These are phyloP conservation scores for Nasturtium officinale DNA, from an alignment of 345 rosid genomes.

Conservation along the genomic window DNA sequence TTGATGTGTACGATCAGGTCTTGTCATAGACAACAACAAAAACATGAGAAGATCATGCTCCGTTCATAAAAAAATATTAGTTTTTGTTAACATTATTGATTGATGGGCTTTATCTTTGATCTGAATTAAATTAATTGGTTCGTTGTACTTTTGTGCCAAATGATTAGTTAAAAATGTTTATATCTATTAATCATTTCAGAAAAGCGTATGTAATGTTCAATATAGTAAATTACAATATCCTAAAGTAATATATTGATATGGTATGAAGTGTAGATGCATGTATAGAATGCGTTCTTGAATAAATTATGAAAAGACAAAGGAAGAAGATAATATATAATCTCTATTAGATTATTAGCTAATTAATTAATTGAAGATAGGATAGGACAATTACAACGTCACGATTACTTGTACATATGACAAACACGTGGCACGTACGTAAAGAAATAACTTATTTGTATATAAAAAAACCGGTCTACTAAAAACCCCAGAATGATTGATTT, in stretches of 20 bases:
- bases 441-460: neutral
- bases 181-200: neutral
- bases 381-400: conserved; percentile 23
- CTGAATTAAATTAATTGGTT: conserved; percentile 10
- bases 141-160: conserved; percentile 34
- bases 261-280: conserved; percentile 39
- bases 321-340: conserved; percentile 32
- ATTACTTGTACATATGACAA: neutral
- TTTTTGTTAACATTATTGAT: conserved; percentile 16
- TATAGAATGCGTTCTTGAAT: conserved; percentile 14
- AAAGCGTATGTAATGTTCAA: conserved; percentile 3
- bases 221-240: conserved; percentile 32
- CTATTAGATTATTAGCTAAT: conserved; percentile 7
- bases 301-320: conserved; percentile 6
- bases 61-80: neutral
- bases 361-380: conserved; percentile 23
- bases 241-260: conserved; percentile 4
- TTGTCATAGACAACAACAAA: conserved; percentile 14
- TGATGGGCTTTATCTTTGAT: conserved; percentile 27
- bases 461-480: neutral
- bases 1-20: neutral
- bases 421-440: neutral
- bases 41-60: conserved; percentile 21
- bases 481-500: neutral
- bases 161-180: conserved; percentile 12